Base-by-base conservation (phyloP, 2,329 filamentous ascomycete species). In the Fusarium fracticaudum region DNA sequence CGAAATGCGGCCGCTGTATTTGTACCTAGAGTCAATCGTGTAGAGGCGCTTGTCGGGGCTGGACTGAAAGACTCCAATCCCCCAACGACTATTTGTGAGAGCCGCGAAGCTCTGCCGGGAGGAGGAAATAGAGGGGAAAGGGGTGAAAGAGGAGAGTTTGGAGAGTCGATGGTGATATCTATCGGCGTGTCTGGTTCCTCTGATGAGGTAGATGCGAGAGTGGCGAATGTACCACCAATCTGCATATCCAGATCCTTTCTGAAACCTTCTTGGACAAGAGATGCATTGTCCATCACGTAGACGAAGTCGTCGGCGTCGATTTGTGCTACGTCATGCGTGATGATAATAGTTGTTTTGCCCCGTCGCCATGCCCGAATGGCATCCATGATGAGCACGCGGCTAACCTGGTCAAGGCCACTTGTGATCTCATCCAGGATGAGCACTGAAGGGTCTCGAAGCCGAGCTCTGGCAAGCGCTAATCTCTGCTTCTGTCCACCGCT, bases 361-460 rank as follows among this genome's bases (percentile, higher is more conserved):
- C 84, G 85, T 29, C 96, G 88, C 96, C 95, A 98, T 26, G 87
- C 79, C 13, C 94, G 88, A 60, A 98, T 92, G 0, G 91, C 90
- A 47, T 93, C 89, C 86, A 97, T 92, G 43, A 98, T 88, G 18
- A 91, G 81, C 1, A 84, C 84, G 69, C 92, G 89, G 64, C 89
- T 95, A 15, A 88, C 86, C n/a, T 91, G 89, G 76, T 98, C 96
- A 15, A 98, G 85, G 0, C 94, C 94, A 80, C 94, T 96, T 0
- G 94, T 98, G 2, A 93, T 90, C 80, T 98, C 96, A 74, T 98
- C 96, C 7, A 98, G 85, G 33, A 98, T 92, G 12, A 98, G 85
- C 1, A 98, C 88, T 1, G 93, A 90, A 0, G 95, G 90, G 78
- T 98, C 89, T 58, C 95, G 87, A 11, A 98, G 82, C 45, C 89